phyloP scores from a whole-genome alignment of 176 grass and related monocot genomes.

The Tillandsia fasciculata region DNA sequence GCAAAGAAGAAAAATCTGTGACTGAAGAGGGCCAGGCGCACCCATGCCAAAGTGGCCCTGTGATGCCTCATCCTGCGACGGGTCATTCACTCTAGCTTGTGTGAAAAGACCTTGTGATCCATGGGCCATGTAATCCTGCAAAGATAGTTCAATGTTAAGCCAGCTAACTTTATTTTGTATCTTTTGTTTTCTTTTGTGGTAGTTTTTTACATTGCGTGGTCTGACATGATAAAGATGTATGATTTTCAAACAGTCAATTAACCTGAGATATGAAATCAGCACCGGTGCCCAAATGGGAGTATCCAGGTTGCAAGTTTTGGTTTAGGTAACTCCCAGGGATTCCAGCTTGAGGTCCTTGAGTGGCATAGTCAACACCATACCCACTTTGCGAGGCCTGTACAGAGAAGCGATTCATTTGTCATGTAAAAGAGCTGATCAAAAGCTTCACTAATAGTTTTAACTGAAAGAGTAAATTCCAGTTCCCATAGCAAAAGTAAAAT shows the following conservation, averaged over 20 bases:
- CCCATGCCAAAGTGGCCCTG: constrained; percentile 76
- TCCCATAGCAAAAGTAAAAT: constrained; percentile 3
- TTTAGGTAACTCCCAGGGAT: constrained; percentile 88
- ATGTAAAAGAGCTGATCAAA: neutral
- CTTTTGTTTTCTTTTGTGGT: too few relatives aligned
- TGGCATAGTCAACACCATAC: constrained; percentile 81
- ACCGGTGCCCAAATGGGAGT: constrained; percentile 62
- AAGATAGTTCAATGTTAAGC: constrained; percentile 2
- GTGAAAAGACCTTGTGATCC: constrained; percentile 95
- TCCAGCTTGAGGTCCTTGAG: constrained; percentile 73
- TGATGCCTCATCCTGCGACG: constrained; percentile 82
- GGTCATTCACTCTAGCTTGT: constrained; percentile 78
- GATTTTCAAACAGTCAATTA: constrained; percentile 1
- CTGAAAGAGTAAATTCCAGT: neutral
- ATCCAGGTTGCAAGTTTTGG: constrained; percentile 79
- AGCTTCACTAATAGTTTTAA: neutral
- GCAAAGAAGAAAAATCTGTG: constrained; percentile 53
- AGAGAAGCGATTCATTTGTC: neutral
- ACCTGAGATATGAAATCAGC: constrained; percentile 93
- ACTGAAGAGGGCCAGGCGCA: constrained; percentile 60
- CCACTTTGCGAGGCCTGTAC: constrained; percentile 82
- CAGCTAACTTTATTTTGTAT: neutral
- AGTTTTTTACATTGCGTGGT: neutral
- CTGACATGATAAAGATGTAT: neutral
- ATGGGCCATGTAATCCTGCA: constrained; percentile 82